Conservation (phyloP, 768 basidiomycete genomes). For the Hebeloma cylindrosporum region DNA sequence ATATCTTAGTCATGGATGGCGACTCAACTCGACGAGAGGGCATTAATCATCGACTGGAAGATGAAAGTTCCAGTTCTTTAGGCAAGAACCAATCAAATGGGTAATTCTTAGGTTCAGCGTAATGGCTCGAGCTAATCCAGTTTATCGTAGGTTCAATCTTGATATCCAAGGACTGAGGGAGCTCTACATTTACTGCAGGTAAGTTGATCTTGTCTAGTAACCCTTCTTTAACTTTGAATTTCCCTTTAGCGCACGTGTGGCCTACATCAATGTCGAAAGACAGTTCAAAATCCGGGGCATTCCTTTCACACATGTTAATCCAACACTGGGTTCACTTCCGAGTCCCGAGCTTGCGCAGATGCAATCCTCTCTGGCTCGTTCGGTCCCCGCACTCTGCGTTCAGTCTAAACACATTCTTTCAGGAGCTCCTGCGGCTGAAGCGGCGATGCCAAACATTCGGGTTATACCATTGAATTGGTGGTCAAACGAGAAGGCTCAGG, state of each 20-base stretch:
- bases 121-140: too few relatives aligned
- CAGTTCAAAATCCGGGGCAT: slow-evolving; percentile 84
- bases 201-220: slow-evolving; percentile 15
- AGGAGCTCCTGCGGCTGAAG: slow-evolving; percentile 84
- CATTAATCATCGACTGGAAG: slow-evolving; percentile 7
- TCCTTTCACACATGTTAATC: slow-evolving; percentile 73
- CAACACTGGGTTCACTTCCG: slow-evolving; percentile 41
- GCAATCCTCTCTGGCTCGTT: slow-evolving; percentile 72
- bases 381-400: slow-evolving; percentile 83
- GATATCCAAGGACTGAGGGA: slow-evolving; percentile 74
- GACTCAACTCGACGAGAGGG: background rate
- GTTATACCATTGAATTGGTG: slow-evolving; percentile 92
- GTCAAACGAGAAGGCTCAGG: slow-evolving; percentile 74
- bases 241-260: slow-evolving; percentile 72
- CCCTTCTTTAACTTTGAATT: background rate
- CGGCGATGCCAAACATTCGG: slow-evolving; percentile 89
- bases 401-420: slow-evolving; percentile 79
- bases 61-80: too few relatives aligned
- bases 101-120: too few relatives aligned
- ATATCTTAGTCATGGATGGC: slow-evolving; percentile 9
- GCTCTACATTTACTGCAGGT: slow-evolving; percentile 89
- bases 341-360: slow-evolving; percentile 51
- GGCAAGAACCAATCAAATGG: too few relatives aligned
- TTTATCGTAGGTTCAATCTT: slow-evolving; percentile 57
- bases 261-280: slow-evolving; percentile 85